Base-by-base conservation (phyloP, 129 eudicot species). In the Arctium minus region DNA sequence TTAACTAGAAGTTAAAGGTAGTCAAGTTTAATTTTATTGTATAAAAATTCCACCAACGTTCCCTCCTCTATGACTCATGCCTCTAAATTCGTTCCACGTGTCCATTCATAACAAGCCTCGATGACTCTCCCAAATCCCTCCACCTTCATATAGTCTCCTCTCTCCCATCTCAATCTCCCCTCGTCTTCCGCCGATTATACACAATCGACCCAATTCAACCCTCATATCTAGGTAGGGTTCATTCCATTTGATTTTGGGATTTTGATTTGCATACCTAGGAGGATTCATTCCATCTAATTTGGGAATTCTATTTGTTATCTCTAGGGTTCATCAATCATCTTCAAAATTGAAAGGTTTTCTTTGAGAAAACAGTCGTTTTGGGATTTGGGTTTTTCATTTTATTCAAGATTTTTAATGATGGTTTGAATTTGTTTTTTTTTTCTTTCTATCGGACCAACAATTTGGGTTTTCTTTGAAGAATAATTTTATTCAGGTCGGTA, bases 21-120 rank as follows among this genome's bases (percentile, higher is more conserved):
- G 8, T 40, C 17, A 80, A 83, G 17, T 72, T 73, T 53, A 60
- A 37, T 13, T 50, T 53, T 60, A 50, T 33, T n/a, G 8, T 76
- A 0, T n/a, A 82, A 75, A 83, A 50, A 8, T 29, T 35, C 78
- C 81, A 83, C 46, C 82, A 70, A 77, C 31, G 42, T 68, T 68
- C 13, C 27, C 27, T 22, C 27, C 17, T 2, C 3, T n/a, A 70
- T 84, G 87, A 84, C 80, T 79, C 83, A 79, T 65, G 60, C 76
- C 83, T 73, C 67, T 78, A 72, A 5, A 39, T 42, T 40, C 62
- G 13, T 15, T n/a, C 83, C 87, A 79, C 87, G 87, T 84, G 83
- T 84, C 83, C 42, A n/a, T 73, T 31, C 53, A 0, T 79, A 82
- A 84, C 79, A 78, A 72, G 79, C 70, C 86, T 72, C 72, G 83